phyloP scores from a whole-genome alignment of 2,329 filamentous ascomycete species.

The Thielaviopsis euricoi region DNA sequence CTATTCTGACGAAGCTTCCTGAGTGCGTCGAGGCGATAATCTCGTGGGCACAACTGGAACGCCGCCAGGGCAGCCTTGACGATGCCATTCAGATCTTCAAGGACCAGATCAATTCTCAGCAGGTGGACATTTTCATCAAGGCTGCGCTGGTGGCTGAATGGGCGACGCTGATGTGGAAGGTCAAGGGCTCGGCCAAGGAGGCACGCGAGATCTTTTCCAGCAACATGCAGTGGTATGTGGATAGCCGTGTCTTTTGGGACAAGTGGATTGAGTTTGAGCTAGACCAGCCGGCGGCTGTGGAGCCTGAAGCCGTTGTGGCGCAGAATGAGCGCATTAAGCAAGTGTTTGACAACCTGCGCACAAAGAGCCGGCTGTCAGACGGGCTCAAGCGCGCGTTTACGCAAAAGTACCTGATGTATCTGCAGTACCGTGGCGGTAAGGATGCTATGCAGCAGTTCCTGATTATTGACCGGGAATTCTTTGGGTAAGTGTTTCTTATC shows the following conservation, averaged over 20 bases:
- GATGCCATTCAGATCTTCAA: conserved; percentile 74
- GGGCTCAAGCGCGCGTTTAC: conserved; percentile 58
- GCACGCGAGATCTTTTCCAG: conserved; percentile 70
- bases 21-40: conserved; percentile 76
- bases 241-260: conserved; percentile 79
- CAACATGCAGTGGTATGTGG: conserved; percentile 69
- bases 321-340: conserved; percentile 63
- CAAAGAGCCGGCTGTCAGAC: conserved; percentile 53
- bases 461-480: conserved; percentile 67
- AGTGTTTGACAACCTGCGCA: conserved; percentile 59
- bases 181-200: conserved; percentile 63
- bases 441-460: conserved; percentile 78
- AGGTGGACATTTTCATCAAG: conserved; percentile 63
- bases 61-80: conserved; percentile 68
- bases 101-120: conserved; percentile 56
- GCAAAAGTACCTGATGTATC: conserved; percentile 63
- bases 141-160: conserved; percentile 78
- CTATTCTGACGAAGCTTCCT: conserved; percentile 60
- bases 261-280: conserved; percentile 82
- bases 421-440: conserved; percentile 68
- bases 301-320: conserved; percentile 37
- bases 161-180: conserved; percentile 75
- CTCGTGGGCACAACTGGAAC: conserved; percentile 72
- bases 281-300: conserved; percentile 54
- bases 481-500: conserved; percentile 44